Evolutionary conservation across 139 green algal species (phyloP), one percentile per base, ranked within the genome.

Genomic region (Closterium sp.): DNA sequence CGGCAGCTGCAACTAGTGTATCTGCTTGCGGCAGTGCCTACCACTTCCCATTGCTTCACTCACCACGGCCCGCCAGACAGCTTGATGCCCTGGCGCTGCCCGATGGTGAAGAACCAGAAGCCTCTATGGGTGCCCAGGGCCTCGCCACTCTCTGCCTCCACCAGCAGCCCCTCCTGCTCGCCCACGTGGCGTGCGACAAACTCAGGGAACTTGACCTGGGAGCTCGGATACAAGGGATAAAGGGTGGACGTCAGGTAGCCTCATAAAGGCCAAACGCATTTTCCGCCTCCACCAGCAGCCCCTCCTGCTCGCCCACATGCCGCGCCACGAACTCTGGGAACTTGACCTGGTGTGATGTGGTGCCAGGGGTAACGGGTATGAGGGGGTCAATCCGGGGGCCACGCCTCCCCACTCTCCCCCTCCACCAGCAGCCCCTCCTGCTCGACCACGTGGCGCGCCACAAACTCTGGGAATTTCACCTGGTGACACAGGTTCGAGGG

Each of bases 21-120:
- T n/a, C n/a, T n/a, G n/a, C n/a, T n/a, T n/a, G n/a, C n/a, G n/a
- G n/a, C n/a, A n/a, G n/a, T n/a, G n/a, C n/a, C n/a, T n/a, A n/a
- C n/a, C n/a, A n/a, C n/a, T n/a, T n/a, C n/a, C n/a, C n/a, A n/a
- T n/a, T n/a, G 36, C 36, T 55, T 69, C 25, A 35, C 92, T 89
- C 43, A 94, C 98, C 98, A 99, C 25, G 98, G 98, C 16, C 98
- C 98, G 4, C 96, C 97, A 8, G 96, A 93, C 86, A 99, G 96
- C n/a, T 95, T 93, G 31, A 99, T 95, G 84, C 98, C 98, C 16
- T 96, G 96, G 0, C 98, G 95, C 94, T 99, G 98, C 3, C 98
- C 98, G 55, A 98, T 95, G 0, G 98, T 99, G 95, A 98, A 96
- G 94, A 99, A 99, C 98, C 98, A 99, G 94, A 98, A 98, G 43